phyloP scores from a whole-genome alignment of 805 yeast genomes.

The Metschnikowia picachoensis region DNA sequence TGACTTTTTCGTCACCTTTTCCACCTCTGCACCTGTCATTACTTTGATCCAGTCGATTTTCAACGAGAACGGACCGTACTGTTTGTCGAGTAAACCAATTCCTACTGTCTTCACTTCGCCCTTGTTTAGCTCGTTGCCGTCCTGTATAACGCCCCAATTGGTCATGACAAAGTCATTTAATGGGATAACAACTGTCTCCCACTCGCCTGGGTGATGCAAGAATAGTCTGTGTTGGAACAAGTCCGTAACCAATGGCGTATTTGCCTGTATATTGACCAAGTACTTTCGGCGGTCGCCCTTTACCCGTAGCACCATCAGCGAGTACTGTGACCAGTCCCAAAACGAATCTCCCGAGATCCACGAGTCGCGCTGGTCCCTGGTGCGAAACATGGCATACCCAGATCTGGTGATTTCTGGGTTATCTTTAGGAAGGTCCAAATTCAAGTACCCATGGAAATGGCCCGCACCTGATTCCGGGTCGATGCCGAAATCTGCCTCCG shows the following conservation, averaged over 20 bases:
- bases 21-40: conserved; percentile 52
- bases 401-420: conserved; percentile 25
- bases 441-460: conserved; percentile 56
- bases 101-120: conserved; percentile 70
- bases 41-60: conserved; percentile 72
- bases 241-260: conserved; percentile 73
- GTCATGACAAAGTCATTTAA: conserved; percentile 77
- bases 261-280: conserved; percentile 77
- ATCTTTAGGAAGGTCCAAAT: conserved; percentile 45
- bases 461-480: conserved; percentile 31
- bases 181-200: conserved; percentile 83
- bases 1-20: conserved; percentile 36
- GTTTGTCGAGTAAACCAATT: conserved; percentile 71
- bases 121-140: conserved; percentile 54
- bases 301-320: conserved; percentile 64
- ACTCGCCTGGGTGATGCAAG: conserved; percentile 63
- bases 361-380: conserved; percentile 51
- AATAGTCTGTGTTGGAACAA: conserved; percentile 79
- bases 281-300: conserved; percentile 71
- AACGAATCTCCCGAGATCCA: conserved; percentile 38
- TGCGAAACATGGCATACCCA: conserved; percentile 84
- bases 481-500: conserved; percentile 54
- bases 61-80: conserved; percentile 70
- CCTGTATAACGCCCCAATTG: conserved; percentile 65
- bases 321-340: conserved; percentile 70